Base-by-base conservation (phyloP, 2,329 filamentous ascomycete species). In the Lasiodiplodia hormozganensis region DNA sequence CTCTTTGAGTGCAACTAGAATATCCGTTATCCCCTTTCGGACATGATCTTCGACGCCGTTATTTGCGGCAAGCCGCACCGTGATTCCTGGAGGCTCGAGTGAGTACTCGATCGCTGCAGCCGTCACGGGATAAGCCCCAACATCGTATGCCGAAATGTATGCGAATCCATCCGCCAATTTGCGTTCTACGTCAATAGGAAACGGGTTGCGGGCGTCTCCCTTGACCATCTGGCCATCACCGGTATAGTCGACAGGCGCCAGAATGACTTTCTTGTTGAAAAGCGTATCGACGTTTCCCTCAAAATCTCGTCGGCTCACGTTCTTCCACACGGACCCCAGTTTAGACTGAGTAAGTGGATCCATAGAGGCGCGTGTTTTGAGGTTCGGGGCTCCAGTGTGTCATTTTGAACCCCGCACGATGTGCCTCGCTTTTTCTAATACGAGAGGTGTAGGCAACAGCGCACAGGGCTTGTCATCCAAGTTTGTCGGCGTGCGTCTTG, bases 41-140 rank as follows among this genome's bases (percentile, higher is more conserved):
- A 40, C 56, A 18, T 36, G 43, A 43, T 16, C 56, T 11, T 40
- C 10, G 12, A 60, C 34, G 1, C 56, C 56, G n/a, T 28, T 21
- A 11, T 60, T 62, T 16, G 58, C 58, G 14, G 58, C 58, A 16
- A 62, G 58, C 3, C 36, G 58, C 14, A 62, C 38, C 14, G n/a
- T 40, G 18, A 62, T 18, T 2, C 38, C 18, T 16, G 16, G 7
- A 31, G 21, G 4, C 6, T 34, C 58, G 18, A n/a, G 8, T 7
- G 23, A 28, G 21, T 4, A 23, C 10, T 62, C 58, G 5, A 62
- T 28, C 3, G 38, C 7, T 7, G 58, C 38, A 31, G 58, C 25
- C 11, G 58, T 47, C 14, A 62, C 14, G n/a, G 14, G 28, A 3
- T n/a, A 2, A 21, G 25, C 38, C 11, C 58, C 58, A 14, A 16